phyloP scores from a whole-genome alignment of 2,329 filamentous ascomycete species.

The Aspergillus sp. region DNA sequence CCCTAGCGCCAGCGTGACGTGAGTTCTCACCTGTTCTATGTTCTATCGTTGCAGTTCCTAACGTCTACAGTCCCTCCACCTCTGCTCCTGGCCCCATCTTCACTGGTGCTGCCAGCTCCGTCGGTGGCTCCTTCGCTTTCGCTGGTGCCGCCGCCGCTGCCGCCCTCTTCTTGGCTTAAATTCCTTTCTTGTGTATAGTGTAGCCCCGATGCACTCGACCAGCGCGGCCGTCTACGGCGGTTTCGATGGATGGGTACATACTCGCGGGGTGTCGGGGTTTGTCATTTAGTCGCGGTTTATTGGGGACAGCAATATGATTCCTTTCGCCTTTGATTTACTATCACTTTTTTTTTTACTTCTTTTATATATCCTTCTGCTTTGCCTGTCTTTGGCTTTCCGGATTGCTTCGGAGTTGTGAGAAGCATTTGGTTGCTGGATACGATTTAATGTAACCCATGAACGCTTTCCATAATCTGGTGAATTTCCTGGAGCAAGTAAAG shows the following conservation, averaged over 20 bases:
- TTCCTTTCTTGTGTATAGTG: conserved; percentile 28
- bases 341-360: conserved; percentile 11
- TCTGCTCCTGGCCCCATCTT: conserved; percentile 18
- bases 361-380: conserved; percentile 11
- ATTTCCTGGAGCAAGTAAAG: background rate
- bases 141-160: conserved; percentile 31
- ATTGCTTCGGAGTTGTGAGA: conserved; percentile 24
- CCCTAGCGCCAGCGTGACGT: conserved; percentile 17
- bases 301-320: conserved; percentile 24
- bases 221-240: conserved; percentile 4
- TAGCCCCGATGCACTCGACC: conserved; percentile 22
- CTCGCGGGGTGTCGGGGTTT: conserved; percentile 12
- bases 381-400: conserved; percentile 16
- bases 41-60: too few species aligned
- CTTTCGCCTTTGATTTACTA: conserved; percentile 16
- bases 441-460: conserved; percentile 29
- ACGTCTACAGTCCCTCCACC: conserved; percentile 18
- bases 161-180: conserved; percentile 35
- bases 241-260: conserved; percentile 7
- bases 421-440: conserved; percentile 24
- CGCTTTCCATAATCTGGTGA: conserved; percentile 12
- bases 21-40: conserved; percentile 13
- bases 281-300: conserved; percentile 20
- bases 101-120: conserved; percentile 31
- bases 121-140: conserved; percentile 28